A percentile compares a stretch with the other conserved stretches of the same genome.
Evolutionary conservation across 2,329 filamentous ascomycete genomes (phyloP).

Genomic region (Periconia sp.): DNA sequence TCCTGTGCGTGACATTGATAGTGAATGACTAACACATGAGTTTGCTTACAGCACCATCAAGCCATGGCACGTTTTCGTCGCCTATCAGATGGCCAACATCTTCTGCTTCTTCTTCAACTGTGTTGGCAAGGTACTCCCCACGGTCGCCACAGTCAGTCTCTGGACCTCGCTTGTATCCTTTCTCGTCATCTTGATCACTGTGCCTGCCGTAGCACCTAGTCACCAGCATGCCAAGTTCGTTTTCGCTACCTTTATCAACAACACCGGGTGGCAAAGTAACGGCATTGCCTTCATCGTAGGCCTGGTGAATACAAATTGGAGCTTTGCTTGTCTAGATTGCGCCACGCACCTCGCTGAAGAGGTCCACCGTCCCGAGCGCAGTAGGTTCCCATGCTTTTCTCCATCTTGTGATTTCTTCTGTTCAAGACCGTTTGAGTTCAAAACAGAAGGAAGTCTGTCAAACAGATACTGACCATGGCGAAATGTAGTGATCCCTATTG

Average conservation of each 20-base stretch:
- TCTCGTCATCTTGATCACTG: constrained; percentile 51
- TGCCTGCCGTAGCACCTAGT: constrained; percentile 48
- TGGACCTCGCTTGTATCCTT: constrained; percentile 53
- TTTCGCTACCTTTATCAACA: constrained; percentile 56
- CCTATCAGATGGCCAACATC: constrained; percentile 51
- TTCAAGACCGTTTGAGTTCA: too few species aligned
- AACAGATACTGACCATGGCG: background rate
- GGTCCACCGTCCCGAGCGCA: constrained; percentile 49
- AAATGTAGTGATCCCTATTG: constrained; percentile 48
- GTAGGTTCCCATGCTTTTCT: background rate
- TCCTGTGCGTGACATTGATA: too few species aligned
- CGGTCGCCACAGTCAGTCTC: constrained; percentile 47
- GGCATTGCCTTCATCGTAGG: constrained; percentile 57
- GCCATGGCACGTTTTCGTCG: constrained; percentile 45
- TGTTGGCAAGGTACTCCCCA: constrained; percentile 40
- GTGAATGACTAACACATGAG: too few species aligned
- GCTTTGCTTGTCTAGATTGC: constrained; percentile 54
- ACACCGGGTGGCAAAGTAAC: constrained; percentile 50
- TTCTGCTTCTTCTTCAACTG: constrained; percentile 55
- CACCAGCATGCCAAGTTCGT: constrained; percentile 53
- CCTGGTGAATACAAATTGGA: constrained; percentile 55
- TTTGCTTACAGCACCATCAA: constrained; percentile 27
- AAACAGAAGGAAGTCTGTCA: too few species aligned
- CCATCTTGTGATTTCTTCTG: background rate
- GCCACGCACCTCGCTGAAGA: constrained; percentile 57